These are phyloP conservation scores for Tolypocladium inflatum DNA, from an alignment of 2,329 filamentous ascomycete genomes.

Conservation along the genomic window DNA sequence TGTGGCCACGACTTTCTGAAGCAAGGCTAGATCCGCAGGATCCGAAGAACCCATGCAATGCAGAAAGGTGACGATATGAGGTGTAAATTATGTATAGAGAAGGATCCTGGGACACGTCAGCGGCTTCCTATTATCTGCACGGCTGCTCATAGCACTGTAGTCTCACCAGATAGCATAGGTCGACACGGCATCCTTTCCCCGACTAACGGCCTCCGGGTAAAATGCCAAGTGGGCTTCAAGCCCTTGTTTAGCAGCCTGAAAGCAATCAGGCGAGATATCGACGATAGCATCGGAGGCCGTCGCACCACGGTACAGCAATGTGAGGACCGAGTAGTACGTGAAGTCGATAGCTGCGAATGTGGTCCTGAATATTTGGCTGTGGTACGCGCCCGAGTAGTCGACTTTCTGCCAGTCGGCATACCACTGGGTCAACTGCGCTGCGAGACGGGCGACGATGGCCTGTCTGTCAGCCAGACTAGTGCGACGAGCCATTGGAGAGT, in stretches of 20 bases:
- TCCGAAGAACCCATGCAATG: slow-evolving; percentile 8
- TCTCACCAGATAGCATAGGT: slow-evolving; percentile 10
- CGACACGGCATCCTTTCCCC: slow-evolving; percentile 5
- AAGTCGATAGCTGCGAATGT: slow-evolving; percentile 9
- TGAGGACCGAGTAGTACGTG: slow-evolving; percentile 10
- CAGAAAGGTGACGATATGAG: slow-evolving; percentile 10
- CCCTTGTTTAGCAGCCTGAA: slow-evolving; percentile 7
- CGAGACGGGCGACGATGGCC: slow-evolving; percentile 1
- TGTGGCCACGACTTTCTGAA: background rate
- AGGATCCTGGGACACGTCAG: slow-evolving; percentile 7
- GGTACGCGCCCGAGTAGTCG: slow-evolving; percentile 6
- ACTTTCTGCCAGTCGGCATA: slow-evolving; percentile 6
- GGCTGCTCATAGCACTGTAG: background rate
- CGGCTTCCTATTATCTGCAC: background rate
- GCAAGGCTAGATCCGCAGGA: slow-evolving; percentile 3
- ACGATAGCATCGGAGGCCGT: slow-evolving; percentile 5
- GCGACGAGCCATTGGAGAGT: slow-evolving; percentile 2
- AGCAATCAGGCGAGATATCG: slow-evolving; percentile 9
- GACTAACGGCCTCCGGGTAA: slow-evolving; percentile 5
- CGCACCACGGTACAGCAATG: slow-evolving; percentile 8
- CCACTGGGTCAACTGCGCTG: slow-evolving; percentile 6
- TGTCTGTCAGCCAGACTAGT: background rate
- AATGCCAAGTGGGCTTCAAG: slow-evolving; percentile 7
- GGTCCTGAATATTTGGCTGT: slow-evolving; percentile 6
- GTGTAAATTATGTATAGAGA: slow-evolving; percentile 11